Percentiles rank a stretch among this genome's conserved stretches.
These are phyloP conservation scores for Angomonas desouzai DNA, from an alignment of 208 protist species.

Conservation along the genomic window DNA sequence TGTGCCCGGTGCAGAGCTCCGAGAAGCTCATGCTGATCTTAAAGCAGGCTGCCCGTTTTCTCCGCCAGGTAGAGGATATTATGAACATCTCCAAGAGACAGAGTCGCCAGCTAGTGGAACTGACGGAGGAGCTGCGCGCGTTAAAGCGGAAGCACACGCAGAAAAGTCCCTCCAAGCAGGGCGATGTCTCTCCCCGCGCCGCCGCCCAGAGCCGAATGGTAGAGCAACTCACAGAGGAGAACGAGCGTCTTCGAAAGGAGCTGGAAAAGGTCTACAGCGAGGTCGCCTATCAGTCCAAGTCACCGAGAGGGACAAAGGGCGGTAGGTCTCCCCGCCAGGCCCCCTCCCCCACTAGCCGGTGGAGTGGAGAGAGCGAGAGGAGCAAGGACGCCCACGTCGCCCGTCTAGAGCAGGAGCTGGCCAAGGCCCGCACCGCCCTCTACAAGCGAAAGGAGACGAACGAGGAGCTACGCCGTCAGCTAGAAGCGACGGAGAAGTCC, in stretches of 20 bases:
- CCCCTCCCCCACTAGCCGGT: background rate
- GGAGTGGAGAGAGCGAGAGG: constrained; percentile 11
- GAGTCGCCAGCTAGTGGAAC: constrained; percentile 32
- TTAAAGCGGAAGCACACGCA: constrained; percentile 21
- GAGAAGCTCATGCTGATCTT: constrained; percentile 30
- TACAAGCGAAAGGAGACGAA: constrained; percentile 32
- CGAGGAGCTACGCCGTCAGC: constrained; percentile 34
- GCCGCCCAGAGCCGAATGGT: background rate
- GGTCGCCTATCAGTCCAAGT: background rate
- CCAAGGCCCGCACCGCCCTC: constrained; percentile 44
- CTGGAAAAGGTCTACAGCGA: background rate
- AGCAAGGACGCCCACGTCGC: constrained; percentile 35
- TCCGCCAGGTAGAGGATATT: constrained; percentile 41
- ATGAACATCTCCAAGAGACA: constrained; percentile 44
- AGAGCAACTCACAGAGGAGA: constrained; percentile 4
- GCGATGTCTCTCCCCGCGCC: background rate
- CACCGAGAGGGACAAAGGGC: background rate
- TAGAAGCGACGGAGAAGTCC: constrained; percentile 31
- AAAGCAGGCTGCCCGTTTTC: constrained; percentile 36
- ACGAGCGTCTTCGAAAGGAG: constrained; percentile 6
- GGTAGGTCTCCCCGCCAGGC: constrained; percentile 7
- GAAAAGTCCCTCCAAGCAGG: background rate
- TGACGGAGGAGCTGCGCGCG: constrained; percentile 25
- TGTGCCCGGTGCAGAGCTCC: constrained; percentile 52
- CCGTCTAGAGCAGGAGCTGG: constrained; percentile 60